Conservation (phyloP, 2,329 filamentous ascomycete genomes). For the Tolypocladium cylindrosporum region DNA sequence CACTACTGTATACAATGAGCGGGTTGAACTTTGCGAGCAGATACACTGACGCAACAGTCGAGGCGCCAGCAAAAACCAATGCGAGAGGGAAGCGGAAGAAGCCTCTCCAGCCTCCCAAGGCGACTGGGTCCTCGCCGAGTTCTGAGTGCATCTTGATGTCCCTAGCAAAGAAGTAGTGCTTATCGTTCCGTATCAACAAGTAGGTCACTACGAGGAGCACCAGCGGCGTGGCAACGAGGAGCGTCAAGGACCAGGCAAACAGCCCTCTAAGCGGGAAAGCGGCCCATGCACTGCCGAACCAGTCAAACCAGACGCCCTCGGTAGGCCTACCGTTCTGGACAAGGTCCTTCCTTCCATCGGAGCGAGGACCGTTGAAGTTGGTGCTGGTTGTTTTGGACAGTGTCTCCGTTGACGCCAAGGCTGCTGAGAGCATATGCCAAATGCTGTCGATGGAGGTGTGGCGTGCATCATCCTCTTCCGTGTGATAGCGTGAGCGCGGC, state of each 20-base stretch:
- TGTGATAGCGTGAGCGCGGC: slow-evolving; percentile 82
- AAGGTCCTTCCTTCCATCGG: slow-evolving; percentile 46
- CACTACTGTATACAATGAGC: slow-evolving; percentile 80
- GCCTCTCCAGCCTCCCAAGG: slow-evolving; percentile 67
- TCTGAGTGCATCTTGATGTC: slow-evolving; percentile 42
- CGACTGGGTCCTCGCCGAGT: slow-evolving; percentile 50
- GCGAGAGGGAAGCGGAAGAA: slow-evolving; percentile 77
- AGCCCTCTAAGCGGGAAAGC: slow-evolving; percentile 72
- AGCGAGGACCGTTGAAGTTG: slow-evolving; percentile 51
- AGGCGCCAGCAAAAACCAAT: slow-evolving; percentile 53
- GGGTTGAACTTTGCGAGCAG: slow-evolving; percentile 78
- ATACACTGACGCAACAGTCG: slow-evolving; percentile 64
- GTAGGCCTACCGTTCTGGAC: slow-evolving; percentile 57
- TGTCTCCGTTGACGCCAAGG: slow-evolving; percentile 62
- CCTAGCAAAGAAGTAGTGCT: slow-evolving; percentile 79
- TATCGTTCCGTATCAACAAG: slow-evolving; percentile 60
- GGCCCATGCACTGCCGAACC: slow-evolving; percentile 72
- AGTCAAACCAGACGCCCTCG: slow-evolving; percentile 83
- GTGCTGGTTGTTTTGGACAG: slow-evolving; percentile 60
- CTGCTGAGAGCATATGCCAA: slow-evolving; percentile 92
- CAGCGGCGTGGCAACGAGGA: slow-evolving; percentile 73
- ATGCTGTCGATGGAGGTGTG: slow-evolving; percentile 64
- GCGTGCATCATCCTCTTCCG: slow-evolving; percentile 72
- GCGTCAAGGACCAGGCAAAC: slow-evolving; percentile 77
- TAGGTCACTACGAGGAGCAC: slow-evolving; percentile 60